phyloP scores from a whole-genome alignment of 2,329 filamentous ascomycete species.

The Mollisia scopiformis region DNA sequence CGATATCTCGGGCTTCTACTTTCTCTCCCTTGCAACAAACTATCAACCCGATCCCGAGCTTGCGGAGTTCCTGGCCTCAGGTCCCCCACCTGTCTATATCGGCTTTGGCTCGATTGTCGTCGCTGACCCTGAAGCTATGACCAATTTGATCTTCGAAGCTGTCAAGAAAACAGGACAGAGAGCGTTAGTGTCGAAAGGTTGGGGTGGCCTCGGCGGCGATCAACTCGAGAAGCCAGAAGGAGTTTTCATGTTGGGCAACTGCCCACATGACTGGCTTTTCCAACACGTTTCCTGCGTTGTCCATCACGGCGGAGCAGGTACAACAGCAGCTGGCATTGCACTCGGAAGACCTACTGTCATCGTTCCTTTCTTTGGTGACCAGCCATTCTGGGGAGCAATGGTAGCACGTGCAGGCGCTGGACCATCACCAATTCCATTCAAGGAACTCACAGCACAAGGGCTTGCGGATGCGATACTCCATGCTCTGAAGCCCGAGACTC shows the following conservation, averaged over 20 bases:
- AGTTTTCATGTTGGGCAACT: constrained; percentile 73
- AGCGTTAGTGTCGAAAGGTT: constrained; percentile 74
- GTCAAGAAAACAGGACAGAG: constrained; percentile 66
- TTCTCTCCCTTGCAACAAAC: constrained; percentile 62
- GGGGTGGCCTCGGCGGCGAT: constrained; percentile 69
- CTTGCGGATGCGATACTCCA: constrained; percentile 70
- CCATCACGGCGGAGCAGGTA: constrained; percentile 76
- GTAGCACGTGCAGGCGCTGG: constrained; percentile 65
- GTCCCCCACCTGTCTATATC: constrained; percentile 69
- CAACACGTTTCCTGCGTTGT: constrained; percentile 66
- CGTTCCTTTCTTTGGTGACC: constrained; percentile 78
- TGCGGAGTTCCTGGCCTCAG: constrained; percentile 55
- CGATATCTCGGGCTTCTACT: constrained; percentile 77
- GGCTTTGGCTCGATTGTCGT: constrained; percentile 78
- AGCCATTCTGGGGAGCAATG: constrained; percentile 77
- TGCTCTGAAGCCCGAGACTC: constrained; percentile 61
- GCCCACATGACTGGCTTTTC: constrained; percentile 78
- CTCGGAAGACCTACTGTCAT: constrained; percentile 70
- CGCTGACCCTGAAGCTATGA: constrained; percentile 69
- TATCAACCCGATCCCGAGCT: constrained; percentile 61
- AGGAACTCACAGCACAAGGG: constrained; percentile 62
- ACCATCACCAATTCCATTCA: constrained; percentile 69
- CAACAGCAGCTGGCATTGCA: constrained; percentile 73
- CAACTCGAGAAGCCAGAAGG: constrained; percentile 50
- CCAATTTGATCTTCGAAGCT: constrained; percentile 70